These are phyloP conservation scores for Mucuna pruriens DNA, from an alignment of 306 rosid species.

Conservation along the genomic window DNA sequence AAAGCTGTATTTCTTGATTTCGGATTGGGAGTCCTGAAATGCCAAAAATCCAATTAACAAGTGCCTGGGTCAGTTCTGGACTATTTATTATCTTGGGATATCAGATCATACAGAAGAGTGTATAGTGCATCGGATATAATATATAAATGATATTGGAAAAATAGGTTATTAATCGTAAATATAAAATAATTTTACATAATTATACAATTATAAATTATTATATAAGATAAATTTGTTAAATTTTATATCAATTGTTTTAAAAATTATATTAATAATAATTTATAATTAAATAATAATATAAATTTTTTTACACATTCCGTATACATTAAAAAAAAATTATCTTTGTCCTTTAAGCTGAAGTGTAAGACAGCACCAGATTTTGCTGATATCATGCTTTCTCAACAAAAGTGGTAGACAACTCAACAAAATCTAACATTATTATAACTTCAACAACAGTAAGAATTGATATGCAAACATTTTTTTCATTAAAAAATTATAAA, in stretches of 20 bases:
- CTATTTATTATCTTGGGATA: not conserved
- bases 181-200: too few relatives aligned
- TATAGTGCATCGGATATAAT: too few relatives aligned
- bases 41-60: not conserved
- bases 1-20: constrained; percentile 34
- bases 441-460: not conserved
- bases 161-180: too few relatives aligned
- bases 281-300: too few relatives aligned
- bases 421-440: not conserved
- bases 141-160: too few relatives aligned
- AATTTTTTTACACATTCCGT: too few relatives aligned
- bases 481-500: too few relatives aligned
- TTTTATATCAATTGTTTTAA: too few relatives aligned
- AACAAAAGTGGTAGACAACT: not conserved
- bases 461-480: not conserved
- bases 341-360: not conserved
- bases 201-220: too few relatives aligned
- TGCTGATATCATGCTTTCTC: not conserved
- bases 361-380: not conserved
- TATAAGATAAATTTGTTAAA: too few relatives aligned
- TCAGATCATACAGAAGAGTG: not conserved
- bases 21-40: constrained; percentile 44
- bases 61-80: not conserved
- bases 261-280: too few relatives aligned
- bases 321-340: not conserved